Conservation (phyloP, 2,329 filamentous ascomycete species). For the Trichophyton equinum region DNA sequence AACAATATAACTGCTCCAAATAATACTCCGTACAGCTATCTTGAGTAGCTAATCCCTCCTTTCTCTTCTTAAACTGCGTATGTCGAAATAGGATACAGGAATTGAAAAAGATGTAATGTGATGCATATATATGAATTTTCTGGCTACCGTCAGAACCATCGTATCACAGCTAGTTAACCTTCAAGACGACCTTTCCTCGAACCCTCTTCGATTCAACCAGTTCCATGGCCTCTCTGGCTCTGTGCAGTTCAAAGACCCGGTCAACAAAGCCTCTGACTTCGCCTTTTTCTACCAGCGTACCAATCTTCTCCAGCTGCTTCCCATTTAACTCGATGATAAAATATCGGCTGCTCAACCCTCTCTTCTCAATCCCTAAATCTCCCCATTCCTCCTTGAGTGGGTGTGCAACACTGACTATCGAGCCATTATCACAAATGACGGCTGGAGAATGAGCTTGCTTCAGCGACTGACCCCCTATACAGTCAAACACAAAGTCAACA, state of each 20-base stretch:
- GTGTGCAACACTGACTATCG: conserved; percentile 24
- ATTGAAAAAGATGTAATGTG: background rate
- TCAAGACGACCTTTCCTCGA: conserved; percentile 25
- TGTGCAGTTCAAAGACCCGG: conserved; percentile 23
- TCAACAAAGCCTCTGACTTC: conserved; percentile 24
- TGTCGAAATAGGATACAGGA: no score
- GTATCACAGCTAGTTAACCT: conserved; percentile 15
- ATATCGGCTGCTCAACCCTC: conserved; percentile 20
- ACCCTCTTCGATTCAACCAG: conserved; percentile 19
- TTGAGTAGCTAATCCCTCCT: no score
- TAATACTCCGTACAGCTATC: no score
- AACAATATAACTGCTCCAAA: no score
- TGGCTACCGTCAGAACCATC: background rate
- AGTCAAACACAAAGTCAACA: conserved; percentile 33
- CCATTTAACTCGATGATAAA: conserved; percentile 28
- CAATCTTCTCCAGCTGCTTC: conserved; percentile 23
- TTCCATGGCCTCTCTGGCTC: conserved; percentile 25
- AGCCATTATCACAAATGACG: conserved; percentile 24
- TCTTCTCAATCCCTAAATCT: conserved; percentile 6
- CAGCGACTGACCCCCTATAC: conserved; percentile 24
- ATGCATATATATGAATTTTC: background rate
- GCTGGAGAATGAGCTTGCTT: conserved; percentile 22
- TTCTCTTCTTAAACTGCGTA: no score
- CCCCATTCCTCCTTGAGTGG: conserved; percentile 15
- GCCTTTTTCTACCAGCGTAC: conserved; percentile 25